Evolutionary conservation across 495 filamentous ascomycete genomes (phyloP), one percentile per base, ranked within the genome.

Genomic region (Penicillium alfredii): DNA sequence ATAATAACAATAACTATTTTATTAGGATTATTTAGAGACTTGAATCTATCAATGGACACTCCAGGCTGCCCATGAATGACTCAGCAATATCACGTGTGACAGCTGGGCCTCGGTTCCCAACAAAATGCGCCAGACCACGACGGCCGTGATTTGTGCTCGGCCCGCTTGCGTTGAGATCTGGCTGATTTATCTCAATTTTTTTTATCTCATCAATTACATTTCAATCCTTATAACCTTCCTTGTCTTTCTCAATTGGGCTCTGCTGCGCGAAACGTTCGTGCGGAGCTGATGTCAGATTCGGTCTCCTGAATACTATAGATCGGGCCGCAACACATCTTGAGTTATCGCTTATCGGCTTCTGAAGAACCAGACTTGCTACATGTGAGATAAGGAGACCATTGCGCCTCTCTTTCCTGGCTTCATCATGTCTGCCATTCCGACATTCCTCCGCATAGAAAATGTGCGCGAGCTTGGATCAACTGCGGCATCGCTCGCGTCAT

Each of bases 401-500:
- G 12, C 18, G 15, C 24, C 8, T 10, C 28, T n/a, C 24, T 12
- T 26, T 37, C 16, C 14, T 21, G 6, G 19, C 16, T 24, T 34
- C 13, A 26, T 6, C 29, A 31, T 45, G 25, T 42, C 25, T 12
- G 18, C 19, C 8, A 37, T 42, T 3, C 27, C 21, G n/a, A 15
- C 30, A 10, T 30, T 41, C 6, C 38, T 53, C n/a, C 38, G 27
- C 15, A 12, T 46, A 9, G 59, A 58, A n/a, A 47, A 19, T 18
- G 38, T 58, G 38, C 49, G 45, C 43, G 47, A 56, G 16, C 21
- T 56, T 6, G 19, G 55, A 13, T 47, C 55, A 17, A 27, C 28
- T 10, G 26, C 56, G 20, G 48, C 49, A 8, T 45, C 60, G 19
- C 39, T 65, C 16, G 41, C 55, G 6, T 63, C 66, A 9, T 84